Conservation (phyloP, 2,329 filamentous ascomycete genomes). For the Atkinsonella texensis region DNA sequence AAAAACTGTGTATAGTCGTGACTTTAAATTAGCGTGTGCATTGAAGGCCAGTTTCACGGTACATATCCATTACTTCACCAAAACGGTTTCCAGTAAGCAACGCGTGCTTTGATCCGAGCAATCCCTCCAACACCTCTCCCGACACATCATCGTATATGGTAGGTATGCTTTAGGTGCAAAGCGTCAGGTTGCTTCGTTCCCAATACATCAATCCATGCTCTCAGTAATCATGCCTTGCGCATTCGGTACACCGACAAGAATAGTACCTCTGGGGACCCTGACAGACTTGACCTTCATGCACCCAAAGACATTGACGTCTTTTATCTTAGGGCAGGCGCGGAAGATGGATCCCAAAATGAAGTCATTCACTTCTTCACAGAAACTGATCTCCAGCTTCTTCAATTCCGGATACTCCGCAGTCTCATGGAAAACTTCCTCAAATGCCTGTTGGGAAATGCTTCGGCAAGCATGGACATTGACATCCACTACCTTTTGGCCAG, state of each 20-base stretch:
- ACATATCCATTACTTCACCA: too few species aligned
- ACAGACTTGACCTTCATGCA: conserved; percentile 50
- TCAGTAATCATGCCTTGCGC: conserved; percentile 49
- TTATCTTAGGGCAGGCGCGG: conserved; percentile 47
- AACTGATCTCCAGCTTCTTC: conserved; percentile 62
- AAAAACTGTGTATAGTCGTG: not conserved
- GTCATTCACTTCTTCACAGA: conserved; percentile 57
- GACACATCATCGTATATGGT: not conserved
- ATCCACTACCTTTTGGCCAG: conserved; percentile 49
- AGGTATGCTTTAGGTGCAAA: not conserved
- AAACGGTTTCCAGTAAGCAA: too few species aligned
- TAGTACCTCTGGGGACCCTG: conserved; percentile 40
- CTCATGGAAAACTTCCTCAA: conserved; percentile 59
- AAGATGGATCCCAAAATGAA: conserved; percentile 53
- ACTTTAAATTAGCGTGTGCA: not conserved
- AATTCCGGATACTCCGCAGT: conserved; percentile 55
- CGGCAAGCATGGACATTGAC: conserved; percentile 78
- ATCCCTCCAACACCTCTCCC: not conserved
- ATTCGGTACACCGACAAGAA: conserved; percentile 47
- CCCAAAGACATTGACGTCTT: conserved; percentile 50
- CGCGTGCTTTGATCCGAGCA: too few species aligned
- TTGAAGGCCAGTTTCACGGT: not conserved
- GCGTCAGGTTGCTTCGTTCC: too few species aligned
- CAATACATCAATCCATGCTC: conserved; percentile 17
- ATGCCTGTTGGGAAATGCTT: conserved; percentile 61